phyloP scores from a whole-genome alignment of 1,284 basidiomycete genomes.

The Phylloboletellus chloephorus region DNA sequence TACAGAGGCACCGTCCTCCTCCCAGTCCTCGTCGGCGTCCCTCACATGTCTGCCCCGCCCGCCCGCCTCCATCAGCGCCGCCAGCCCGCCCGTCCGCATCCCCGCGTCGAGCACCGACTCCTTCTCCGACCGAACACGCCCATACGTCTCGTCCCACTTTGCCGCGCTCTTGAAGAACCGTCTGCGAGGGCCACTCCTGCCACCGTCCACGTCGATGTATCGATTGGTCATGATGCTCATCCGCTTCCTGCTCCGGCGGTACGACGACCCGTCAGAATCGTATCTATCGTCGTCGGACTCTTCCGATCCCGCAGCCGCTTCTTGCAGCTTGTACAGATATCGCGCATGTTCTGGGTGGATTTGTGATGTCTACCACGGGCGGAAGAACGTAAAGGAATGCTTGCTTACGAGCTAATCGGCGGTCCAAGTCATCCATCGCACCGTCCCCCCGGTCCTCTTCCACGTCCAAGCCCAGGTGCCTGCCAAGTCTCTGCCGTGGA shows the following conservation, averaged over 20 bases:
- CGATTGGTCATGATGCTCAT: slow-evolving; percentile 66
- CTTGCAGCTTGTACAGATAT: slow-evolving; percentile 58
- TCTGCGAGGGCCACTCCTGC: slow-evolving; percentile 31
- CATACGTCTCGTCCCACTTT: slow-evolving; percentile 36
- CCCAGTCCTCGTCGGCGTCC: slow-evolving; percentile 30
- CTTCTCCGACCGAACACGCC: slow-evolving; percentile 22
- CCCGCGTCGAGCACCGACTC: slow-evolving; percentile 20
- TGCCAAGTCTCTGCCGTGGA: slow-evolving; percentile 60
- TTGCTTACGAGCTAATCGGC: slow-evolving; percentile 60
- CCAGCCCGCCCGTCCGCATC: slow-evolving; percentile 14
- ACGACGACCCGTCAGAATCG: slow-evolving; percentile 41
- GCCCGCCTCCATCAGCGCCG: slow-evolving; percentile 26
- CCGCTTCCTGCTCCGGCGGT: slow-evolving; percentile 42
- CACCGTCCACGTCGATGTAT: slow-evolving; percentile 39
- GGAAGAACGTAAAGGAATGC: background rate
- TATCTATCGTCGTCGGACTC: slow-evolving; percentile 51
- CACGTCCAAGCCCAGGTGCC: slow-evolving; percentile 54
- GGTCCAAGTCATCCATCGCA: slow-evolving; percentile 57
- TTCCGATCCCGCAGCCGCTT: slow-evolving; percentile 40
- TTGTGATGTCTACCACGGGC: slow-evolving; percentile 5
- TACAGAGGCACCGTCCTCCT: slow-evolving; percentile 24
- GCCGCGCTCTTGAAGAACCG: slow-evolving; percentile 55
- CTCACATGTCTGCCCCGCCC: slow-evolving; percentile 11
- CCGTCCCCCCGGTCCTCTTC: slow-evolving; percentile 35
- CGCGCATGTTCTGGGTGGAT: slow-evolving; percentile 50